Percentiles rank a stretch among this genome's conserved stretches.
Conservation (phyloP, 352 stramenopile species). For the Poterioochromonas sp. region DNA sequence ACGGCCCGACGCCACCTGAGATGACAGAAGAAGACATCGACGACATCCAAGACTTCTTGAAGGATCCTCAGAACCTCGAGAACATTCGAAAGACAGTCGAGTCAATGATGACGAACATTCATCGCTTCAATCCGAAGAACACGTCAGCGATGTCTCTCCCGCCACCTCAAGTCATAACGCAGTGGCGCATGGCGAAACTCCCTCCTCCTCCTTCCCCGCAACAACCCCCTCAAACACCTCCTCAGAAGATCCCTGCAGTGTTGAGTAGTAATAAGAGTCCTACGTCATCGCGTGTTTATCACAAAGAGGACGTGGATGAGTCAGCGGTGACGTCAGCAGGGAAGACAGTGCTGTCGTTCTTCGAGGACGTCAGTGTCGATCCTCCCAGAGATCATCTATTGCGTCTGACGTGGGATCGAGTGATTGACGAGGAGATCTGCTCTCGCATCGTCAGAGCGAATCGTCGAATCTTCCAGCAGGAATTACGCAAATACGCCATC, state of each 20-base stretch:
- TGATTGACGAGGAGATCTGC: background rate
- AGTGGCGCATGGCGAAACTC: background rate
- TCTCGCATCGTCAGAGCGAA: background rate
- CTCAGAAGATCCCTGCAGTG: background rate
- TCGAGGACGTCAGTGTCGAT: background rate
- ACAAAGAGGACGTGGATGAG: background rate
- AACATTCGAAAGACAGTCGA: background rate
- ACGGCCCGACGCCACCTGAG: background rate
- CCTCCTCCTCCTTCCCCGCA: background rate
- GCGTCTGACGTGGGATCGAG: background rate
- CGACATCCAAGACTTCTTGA: background rate
- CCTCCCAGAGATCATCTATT: background rate
- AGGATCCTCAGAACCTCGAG: background rate
- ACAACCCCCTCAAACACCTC: background rate
- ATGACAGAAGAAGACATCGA: background rate
- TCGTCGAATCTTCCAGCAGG: background rate
- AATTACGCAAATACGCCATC: background rate
- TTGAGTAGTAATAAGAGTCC: background rate
- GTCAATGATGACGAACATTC: slow-evolving; percentile 25
- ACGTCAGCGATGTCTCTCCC: slow-evolving; percentile 29
- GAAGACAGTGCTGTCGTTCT: background rate
- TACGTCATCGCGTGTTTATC: background rate
- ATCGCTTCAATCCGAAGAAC: slow-evolving; percentile 25
- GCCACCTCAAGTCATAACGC: background rate
- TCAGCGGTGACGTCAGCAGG: background rate